phyloP scores from a whole-genome alignment of 352 stramenopile species.

The Phytophthora pinifolia region DNA sequence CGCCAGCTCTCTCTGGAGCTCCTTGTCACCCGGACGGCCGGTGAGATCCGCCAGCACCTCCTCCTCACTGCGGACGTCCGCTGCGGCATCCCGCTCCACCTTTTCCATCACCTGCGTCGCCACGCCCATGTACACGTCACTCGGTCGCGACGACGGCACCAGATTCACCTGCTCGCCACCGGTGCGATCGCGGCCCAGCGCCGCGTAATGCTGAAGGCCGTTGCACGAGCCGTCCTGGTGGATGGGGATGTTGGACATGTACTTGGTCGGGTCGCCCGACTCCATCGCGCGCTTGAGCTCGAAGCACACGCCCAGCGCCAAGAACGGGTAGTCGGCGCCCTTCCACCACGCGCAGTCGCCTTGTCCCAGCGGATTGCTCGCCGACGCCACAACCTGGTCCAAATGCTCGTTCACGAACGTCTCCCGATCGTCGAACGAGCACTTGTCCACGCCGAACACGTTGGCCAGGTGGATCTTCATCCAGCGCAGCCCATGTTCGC shows the following conservation, averaged over 20 bases:
- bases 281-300: conserved; percentile 95
- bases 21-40: conserved; percentile 1
- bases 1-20: conserved; percentile 15
- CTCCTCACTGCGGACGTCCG: conserved; percentile 49
- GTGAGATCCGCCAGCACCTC: conserved; percentile 29
- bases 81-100: conserved; percentile 65
- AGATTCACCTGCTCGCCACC: conserved; percentile 98
- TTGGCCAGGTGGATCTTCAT: conserved; percentile 98
- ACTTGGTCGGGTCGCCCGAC: conserved; percentile 92
- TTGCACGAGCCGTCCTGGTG: conserved; percentile 99
- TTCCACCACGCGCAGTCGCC: conserved; percentile 93
- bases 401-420: conserved; percentile 94
- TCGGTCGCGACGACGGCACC: conserved; percentile 90
- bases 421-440: conserved; percentile 97
- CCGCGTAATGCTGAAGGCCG: conserved; percentile 99
- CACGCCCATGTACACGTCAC: conserved; percentile 98
- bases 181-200: conserved; percentile 93
- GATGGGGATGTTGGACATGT: conserved; percentile 96
- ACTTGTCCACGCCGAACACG: conserved; percentile 90
- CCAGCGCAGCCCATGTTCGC: conserved; percentile 95
- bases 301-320: conserved; percentile 97
- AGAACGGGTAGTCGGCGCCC: conserved; percentile 97
- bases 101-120: conserved; percentile 78
- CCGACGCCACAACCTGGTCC: conserved; percentile 92
- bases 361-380: conserved; percentile 88